Evolutionary conservation across 2,329 filamentous ascomycete species (phyloP), one percentile per base, ranked within the genome.

Genomic region (Colletotrichum theobromicola): DNA sequence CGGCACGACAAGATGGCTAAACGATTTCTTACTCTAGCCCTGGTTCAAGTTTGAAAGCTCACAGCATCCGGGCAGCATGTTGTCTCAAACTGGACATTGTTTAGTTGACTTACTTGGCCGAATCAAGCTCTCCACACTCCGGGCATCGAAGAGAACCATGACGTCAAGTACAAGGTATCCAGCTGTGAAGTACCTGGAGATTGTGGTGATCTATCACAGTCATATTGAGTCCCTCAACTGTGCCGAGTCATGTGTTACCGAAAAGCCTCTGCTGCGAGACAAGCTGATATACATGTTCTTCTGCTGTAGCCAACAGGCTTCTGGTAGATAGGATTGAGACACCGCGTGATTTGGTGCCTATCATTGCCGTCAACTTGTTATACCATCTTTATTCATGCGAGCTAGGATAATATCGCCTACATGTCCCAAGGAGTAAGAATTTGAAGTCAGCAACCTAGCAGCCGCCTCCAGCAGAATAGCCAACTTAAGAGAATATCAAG

Each of bases 271-370:
- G n/a, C 9, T 3, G 42, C 42, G 9, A 10, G 18, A n/a, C 3
- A 42, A n/a, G 18, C 37, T 12, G 18, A 42, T 42, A 42, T n/a
- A n/a, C 7, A n/a, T 10, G 37, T 42, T 18, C 16, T 42, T 42
- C 16, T 3, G 8, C 7, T 18, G n/a, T 18, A n/a, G 37, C 37
- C 2, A n/a, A n/a, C n/a, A 42, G 30, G 30, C n/a, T 46, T 46
- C 7, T 46, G n/a, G n/a, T 46, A 7, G 42, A 21, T 4, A 2
- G 7, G 10, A 21, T 2, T n/a, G n/a, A 46, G 0, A 2, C 10
- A 46, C 42, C 10, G n/a, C 13, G n/a, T 4, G 10, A 46, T 13
- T 21, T 10, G 12, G 42, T 4, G 42, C 13, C 42, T 46, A 21
- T 21, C 10, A 46, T 13, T 46, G 10, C 4, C 2, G 5, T 46